Base-by-base conservation (phyloP, 2,329 filamentous ascomycete species). In the Incumbomyces delicatus region DNA sequence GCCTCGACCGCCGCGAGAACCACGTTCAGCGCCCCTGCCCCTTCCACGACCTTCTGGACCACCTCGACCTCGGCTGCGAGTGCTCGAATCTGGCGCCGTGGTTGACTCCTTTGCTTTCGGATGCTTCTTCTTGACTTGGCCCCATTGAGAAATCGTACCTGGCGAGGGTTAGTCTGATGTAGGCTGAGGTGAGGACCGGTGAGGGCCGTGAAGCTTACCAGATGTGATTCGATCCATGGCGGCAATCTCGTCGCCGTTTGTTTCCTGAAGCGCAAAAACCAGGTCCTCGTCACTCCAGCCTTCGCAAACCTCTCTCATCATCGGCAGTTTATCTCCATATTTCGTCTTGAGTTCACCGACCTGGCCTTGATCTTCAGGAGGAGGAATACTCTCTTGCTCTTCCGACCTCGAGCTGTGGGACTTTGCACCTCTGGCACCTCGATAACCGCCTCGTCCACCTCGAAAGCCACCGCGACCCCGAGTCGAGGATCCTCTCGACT, bases 241-340 rank as follows among this genome's bases (percentile, higher is more conserved):
- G 50, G 63, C 63, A 53, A 71, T 66, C 32, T 72, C 62, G 53
- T 71, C 68, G 52, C 70, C 70, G 50, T 71, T 64, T 39, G 68
- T 68, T 73, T 98, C 92, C 67, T 94, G 81, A 50, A 98, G 76
- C 52, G 89, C 89, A 65, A 92, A 92, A 54, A 96, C 80, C 54
- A 96, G 80, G 66, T 96, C 90, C 66, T 89, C 87, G 62, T 95
- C 87, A 58, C 88, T 90, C 92, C 90, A 96, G 67, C 88, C 84
- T 50, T 87, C 81, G 72, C 95, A 95, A 72, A 96, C 82, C 66
- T 95, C 89, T 71, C 87, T 88, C 65, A 98, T 81, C 60, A 83
- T 80, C 52, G 75, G 74, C 59, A 95, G 78, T 71, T 90, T 86
- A 61, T 73, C 72, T 61, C 84, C 78, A 64, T 94, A 92, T 66